Conservation (phyloP, 148 eudicot species). For the Agrostemma githago region DNA sequence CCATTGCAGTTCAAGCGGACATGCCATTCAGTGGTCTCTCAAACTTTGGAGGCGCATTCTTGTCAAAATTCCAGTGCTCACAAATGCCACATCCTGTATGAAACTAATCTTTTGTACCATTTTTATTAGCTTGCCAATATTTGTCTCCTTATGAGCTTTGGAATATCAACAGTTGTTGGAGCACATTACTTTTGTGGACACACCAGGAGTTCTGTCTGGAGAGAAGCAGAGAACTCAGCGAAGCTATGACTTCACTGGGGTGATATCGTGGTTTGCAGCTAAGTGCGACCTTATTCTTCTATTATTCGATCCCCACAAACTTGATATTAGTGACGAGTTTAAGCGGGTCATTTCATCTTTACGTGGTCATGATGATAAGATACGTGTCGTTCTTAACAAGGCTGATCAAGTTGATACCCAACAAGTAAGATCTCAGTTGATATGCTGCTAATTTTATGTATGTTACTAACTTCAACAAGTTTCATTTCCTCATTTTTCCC, state of each 20-base stretch:
- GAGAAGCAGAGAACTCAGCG: conserved; percentile 90
- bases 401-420: conserved; percentile 98
- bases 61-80: conserved; percentile 90
- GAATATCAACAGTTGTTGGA: conserved; percentile 51
- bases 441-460: background rate
- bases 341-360: conserved; percentile 82
- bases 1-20: conserved; percentile 80
- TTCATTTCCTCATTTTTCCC: background rate
- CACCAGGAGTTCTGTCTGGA: conserved; percentile 95
- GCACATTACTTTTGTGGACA: conserved; percentile 85
- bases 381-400: conserved; percentile 88
- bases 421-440: conserved; percentile 42
- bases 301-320: conserved; percentile 87
- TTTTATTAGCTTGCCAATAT: background rate
- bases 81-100: conserved; percentile 93
- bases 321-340: conserved; percentile 89
- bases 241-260: conserved; percentile 93
- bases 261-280: conserved; percentile 93
- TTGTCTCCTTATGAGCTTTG: conserved; percentile 2
- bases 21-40: conserved; percentile 79
- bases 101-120: background rate
- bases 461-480: background rate
- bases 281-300: conserved; percentile 87
- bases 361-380: conserved; percentile 88
- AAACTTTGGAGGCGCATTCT: conserved; percentile 78